phyloP scores from a whole-genome alignment of 2,329 filamentous ascomycete species.

The Hortaea werneckii region DNA sequence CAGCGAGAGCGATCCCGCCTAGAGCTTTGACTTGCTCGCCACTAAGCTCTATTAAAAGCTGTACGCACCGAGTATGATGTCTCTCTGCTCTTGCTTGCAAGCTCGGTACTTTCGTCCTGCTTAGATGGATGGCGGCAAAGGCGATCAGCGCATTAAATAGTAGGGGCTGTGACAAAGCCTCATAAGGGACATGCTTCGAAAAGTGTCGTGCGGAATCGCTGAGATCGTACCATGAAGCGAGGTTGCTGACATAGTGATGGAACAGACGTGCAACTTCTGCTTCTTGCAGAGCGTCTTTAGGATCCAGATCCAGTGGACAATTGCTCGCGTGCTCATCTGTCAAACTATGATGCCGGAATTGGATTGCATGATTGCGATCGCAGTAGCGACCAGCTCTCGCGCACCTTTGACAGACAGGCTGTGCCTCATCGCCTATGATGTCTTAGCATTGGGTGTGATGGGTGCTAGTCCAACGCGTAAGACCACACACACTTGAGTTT shows the following conservation, averaged over 20 bases:
- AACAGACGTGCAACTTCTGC: background rate
- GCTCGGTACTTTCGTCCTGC: background rate
- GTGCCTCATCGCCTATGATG: slow-evolving; percentile 2
- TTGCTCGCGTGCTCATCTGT: background rate
- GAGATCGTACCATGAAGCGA: background rate
- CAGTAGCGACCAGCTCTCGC: slow-evolving; percentile 3
- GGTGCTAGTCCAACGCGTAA: background rate
- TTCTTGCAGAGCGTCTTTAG: background rate
- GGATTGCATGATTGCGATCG: background rate
- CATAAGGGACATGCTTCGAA: background rate
- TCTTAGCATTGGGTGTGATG: background rate
- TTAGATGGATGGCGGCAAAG: background rate
- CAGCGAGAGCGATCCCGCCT: background rate
- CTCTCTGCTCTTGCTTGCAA: background rate
- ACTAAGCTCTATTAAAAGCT: background rate
- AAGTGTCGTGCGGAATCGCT: background rate
- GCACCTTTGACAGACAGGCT: slow-evolving; percentile 3
- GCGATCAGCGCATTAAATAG: background rate
- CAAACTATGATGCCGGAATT: background rate
- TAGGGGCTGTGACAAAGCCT: background rate
- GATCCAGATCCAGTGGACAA: background rate
- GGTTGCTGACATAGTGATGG: background rate
- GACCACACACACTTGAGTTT: slow-evolving; percentile 6
- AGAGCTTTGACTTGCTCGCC: background rate
- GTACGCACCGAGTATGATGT: background rate